Percentiles rank a stretch among this genome's conserved stretches.
Conservation (phyloP, 345 rosid species). For the Murraya koenigii region DNA sequence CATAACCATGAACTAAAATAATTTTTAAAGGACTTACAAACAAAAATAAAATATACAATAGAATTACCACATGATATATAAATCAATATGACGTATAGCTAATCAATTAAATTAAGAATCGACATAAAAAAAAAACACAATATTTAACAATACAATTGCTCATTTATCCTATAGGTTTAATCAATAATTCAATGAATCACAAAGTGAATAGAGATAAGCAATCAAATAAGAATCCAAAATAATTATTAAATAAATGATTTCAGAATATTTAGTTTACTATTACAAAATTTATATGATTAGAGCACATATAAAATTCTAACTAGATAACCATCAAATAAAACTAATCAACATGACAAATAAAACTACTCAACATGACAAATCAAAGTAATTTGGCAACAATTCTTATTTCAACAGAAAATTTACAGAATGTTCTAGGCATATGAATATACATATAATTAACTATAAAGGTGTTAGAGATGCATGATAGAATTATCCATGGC, state of each 20-base stretch:
- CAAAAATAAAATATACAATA: too few relatives aligned
- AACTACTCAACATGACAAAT: neutral
- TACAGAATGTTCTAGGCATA: neutral
- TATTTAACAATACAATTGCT: neutral
- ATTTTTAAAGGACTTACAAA: too few relatives aligned
- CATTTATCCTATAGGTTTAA: neutral
- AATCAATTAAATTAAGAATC: too few relatives aligned
- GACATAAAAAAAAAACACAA: too few relatives aligned
- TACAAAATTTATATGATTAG: neutral
- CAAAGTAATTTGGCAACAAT: neutral
- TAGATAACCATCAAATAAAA: neutral
- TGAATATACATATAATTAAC: too few relatives aligned
- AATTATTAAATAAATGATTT: neutral
- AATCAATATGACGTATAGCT: too few relatives aligned
- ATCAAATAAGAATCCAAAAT: too few relatives aligned
- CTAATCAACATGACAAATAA: too few relatives aligned
- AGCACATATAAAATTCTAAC: neutral
- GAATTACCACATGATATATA: too few relatives aligned
- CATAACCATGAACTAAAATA: too few relatives aligned
- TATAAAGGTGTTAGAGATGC: too few relatives aligned
- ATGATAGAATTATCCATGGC: neutral
- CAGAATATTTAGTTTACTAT: neutral
- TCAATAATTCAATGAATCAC: neutral
- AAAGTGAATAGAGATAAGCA: neutral
- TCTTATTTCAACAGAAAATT: neutral